Conservation (phyloP, 441 rosid genomes). For the Populus trichocarpa region DNA sequence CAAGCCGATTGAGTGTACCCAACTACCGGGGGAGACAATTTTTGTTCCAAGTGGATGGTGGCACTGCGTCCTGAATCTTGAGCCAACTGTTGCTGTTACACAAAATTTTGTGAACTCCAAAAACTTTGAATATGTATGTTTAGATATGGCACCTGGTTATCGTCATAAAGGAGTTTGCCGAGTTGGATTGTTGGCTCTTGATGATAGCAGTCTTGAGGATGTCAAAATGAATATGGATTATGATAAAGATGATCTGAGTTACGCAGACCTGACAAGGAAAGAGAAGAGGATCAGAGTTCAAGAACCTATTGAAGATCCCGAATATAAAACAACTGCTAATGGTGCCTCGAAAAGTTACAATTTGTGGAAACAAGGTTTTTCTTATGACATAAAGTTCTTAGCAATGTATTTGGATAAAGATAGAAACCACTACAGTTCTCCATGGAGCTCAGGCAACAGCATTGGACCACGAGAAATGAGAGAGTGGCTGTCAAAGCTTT, state of each 20-base stretch:
- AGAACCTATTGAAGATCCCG: conserved; percentile 31
- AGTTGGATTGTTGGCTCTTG: conserved; percentile 87
- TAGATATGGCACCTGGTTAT: conserved; percentile 98
- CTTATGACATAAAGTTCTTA: conserved; percentile 68
- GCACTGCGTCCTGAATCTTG: conserved; percentile 94
- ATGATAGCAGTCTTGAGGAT: conserved; percentile 42
- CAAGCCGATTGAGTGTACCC: conserved; percentile 96
- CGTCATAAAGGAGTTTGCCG: conserved; percentile 94
- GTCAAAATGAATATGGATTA: conserved; percentile 27
- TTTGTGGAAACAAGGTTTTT: conserved; percentile 60
- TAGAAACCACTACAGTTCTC: conserved; percentile 82
- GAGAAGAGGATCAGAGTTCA: conserved; percentile 66
- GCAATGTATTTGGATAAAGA: conserved; percentile 69
- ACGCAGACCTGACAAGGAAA: conserved; percentile 68
- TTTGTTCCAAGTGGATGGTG: conserved; percentile 99
- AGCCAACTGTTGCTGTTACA: conserved; percentile 86
- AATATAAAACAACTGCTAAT: conserved; percentile 30
- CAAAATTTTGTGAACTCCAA: conserved; percentile 88
- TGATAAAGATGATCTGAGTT: conserved; percentile 40
- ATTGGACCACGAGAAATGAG: conserved; percentile 97
- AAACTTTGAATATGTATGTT: conserved; percentile 84
- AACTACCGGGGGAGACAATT: conserved; percentile 89
- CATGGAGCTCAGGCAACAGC: conserved; percentile 86
- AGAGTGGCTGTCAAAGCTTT: conserved; percentile 81
- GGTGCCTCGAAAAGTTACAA: conserved; percentile 39